Percentiles rank a stretch among this genome's conserved stretches.
Conservation (phyloP, 2,329 filamentous ascomycete species). For the Diaporthe nobilis region DNA sequence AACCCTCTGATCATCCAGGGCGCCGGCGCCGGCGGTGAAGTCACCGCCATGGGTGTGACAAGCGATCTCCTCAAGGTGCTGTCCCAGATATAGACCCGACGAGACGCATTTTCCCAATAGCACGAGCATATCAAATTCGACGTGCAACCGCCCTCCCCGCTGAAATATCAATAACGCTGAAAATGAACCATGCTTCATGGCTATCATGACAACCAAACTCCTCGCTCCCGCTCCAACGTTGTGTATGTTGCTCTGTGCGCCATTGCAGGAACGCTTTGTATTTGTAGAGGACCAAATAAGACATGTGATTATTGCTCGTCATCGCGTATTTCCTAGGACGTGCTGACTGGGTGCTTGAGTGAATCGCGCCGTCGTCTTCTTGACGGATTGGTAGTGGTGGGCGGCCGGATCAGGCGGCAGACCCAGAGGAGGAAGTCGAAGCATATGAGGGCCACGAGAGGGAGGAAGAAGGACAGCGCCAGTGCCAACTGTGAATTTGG, state of each 20-base stretch:
- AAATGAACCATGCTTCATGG: conserved; percentile 15
- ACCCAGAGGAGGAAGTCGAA: conserved; percentile 68
- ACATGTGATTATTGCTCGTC: neutral
- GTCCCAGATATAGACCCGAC: conserved; percentile 69
- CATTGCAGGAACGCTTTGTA: conserved; percentile 7
- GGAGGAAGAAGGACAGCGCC: conserved; percentile 62
- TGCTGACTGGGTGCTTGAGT: conserved; percentile 42
- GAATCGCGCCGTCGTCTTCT: conserved; percentile 44
- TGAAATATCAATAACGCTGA: conserved; percentile 18
- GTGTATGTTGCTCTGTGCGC: conserved; percentile 16
- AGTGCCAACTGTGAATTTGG: conserved; percentile 55
- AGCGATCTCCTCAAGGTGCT: conserved; percentile 92
- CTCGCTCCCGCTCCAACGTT: conserved; percentile 35
- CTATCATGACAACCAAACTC: conserved; percentile 34
- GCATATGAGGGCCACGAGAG: conserved; percentile 61
- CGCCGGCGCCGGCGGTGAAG: conserved; percentile 92
- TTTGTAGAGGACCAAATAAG: neutral
- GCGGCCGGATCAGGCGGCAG: conserved; percentile 59
- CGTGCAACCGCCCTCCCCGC: neutral
- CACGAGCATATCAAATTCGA: neutral
- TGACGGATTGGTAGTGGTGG: conserved; percentile 32
- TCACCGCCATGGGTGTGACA: conserved; percentile 98
- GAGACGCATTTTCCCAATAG: neutral
- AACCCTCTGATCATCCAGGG: conserved; percentile 96
- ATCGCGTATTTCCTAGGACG: conserved; percentile 36